Evolutionary conservation across 2,329 filamentous ascomycete genomes (phyloP).

Genomic region (Epichloe gansuensis): DNA sequence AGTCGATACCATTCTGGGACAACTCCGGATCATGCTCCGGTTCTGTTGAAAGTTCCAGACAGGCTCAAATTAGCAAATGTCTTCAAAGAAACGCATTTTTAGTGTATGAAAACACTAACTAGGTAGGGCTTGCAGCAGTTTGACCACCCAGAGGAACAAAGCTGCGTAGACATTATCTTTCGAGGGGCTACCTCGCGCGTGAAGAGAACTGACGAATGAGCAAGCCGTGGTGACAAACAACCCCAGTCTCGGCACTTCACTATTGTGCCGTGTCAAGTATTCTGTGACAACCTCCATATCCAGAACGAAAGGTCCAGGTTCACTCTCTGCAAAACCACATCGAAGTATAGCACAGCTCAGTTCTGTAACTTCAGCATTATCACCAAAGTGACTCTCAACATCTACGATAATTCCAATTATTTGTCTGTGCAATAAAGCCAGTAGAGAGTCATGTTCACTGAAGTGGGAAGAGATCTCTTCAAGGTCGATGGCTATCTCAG

Average conservation of each 20-base stretch:
- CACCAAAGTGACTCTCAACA: conserved; percentile 40
- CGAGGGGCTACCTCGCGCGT: conserved; percentile 29
- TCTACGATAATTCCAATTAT: conserved; percentile 35
- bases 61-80: neutral
- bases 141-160: conserved; percentile 50
- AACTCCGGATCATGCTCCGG: conserved; percentile 63
- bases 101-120: conserved; percentile 24
- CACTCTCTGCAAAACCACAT: conserved; percentile 62
- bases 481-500: conserved; percentile 56
- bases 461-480: conserved; percentile 32
- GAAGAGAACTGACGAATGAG: conserved; percentile 53
- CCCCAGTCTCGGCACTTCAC: conserved; percentile 54
- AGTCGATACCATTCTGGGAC: conserved; percentile 61
- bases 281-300: conserved; percentile 52
- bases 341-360: conserved; percentile 59
- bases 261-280: conserved; percentile 48
- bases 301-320: conserved; percentile 68
- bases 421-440: conserved; percentile 29
- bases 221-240: conserved; percentile 59
- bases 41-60: conserved; percentile 29
- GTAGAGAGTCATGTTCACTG: conserved; percentile 7
- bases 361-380: conserved; percentile 57
- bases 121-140: conserved; percentile 49
- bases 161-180: conserved; percentile 36
- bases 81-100: neutral